Percentiles rank a stretch among this genome's conserved stretches.
Evolutionary conservation across 2,329 filamentous ascomycete genomes (phyloP).

Genomic region (Alternaria novae-zelandiae): DNA sequence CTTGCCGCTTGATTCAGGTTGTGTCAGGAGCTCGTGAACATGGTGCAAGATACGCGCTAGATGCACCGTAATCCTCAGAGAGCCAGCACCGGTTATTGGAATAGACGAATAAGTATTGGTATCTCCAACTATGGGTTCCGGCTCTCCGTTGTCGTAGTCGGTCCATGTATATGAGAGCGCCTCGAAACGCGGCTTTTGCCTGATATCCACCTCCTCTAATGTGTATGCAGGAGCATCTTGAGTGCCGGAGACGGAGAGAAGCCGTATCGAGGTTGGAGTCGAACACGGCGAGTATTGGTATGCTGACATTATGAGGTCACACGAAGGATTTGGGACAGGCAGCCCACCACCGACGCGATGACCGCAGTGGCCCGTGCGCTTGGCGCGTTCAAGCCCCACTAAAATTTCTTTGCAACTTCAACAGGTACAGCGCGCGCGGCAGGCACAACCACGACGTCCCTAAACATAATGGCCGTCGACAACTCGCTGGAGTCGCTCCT

Average conservation of each 20-base stretch:
- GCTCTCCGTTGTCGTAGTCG: not conserved
- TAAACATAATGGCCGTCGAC: conserved; percentile 44
- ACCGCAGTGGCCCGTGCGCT: not conserved
- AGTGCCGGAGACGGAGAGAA: not conserved
- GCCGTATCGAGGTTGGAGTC: not conserved
- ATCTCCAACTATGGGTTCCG: not conserved
- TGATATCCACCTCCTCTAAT: not conserved
- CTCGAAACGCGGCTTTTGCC: not conserved
- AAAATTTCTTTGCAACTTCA: conserved; percentile 22
- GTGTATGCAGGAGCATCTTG: not conserved
- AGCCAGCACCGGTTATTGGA: not conserved
- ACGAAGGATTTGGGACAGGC: not conserved
- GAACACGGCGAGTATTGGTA: not conserved
- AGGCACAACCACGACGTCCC: not conserved
- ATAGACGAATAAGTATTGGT: not conserved
- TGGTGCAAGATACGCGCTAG: not conserved
- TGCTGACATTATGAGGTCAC: not conserved
- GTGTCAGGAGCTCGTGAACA: not conserved
- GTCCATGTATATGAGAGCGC: not conserved
- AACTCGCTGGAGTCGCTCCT: conserved; percentile 51
- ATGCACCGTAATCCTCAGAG: not conserved
- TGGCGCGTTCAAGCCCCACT: conserved; percentile 12
- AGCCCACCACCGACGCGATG: not conserved
- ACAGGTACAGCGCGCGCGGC: conserved; percentile 1
- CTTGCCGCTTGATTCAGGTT: not conserved